Conservation (phyloP, 176 grass and related monocot genomes). For the Secale cereale region DNA sequence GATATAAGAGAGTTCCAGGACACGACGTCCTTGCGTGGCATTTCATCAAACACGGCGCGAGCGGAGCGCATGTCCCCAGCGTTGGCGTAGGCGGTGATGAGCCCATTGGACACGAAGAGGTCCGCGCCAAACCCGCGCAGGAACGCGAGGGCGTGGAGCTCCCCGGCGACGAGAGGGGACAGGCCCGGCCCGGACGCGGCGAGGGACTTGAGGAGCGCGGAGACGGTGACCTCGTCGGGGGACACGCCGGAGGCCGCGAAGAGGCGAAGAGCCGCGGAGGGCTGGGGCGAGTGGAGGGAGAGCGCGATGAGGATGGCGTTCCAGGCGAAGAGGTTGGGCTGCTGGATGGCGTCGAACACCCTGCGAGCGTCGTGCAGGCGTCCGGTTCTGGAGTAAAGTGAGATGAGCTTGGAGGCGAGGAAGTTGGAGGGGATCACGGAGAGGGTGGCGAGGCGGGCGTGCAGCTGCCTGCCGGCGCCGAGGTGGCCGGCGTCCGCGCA, state of each 20-base stretch:
- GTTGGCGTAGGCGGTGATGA: slow-evolving; percentile 39
- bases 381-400: slow-evolving; percentile 52
- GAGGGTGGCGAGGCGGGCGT: slow-evolving; percentile 43
- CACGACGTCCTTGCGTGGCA: slow-evolving; percentile 43
- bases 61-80: slow-evolving; percentile 32
- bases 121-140: slow-evolving; percentile 26
- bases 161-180: slow-evolving; percentile 22
- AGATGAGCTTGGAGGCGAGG: slow-evolving; percentile 71
- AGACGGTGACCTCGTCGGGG: slow-evolving; percentile 57
- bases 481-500: slow-evolving; percentile 46
- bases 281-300: slow-evolving; percentile 48
- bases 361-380: slow-evolving; percentile 44
- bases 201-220: slow-evolving; percentile 59
- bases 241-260: slow-evolving; percentile 43
- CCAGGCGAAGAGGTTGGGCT: slow-evolving; percentile 62
- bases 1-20: slow-evolving; percentile 69
- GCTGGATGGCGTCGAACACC: slow-evolving; percentile 59
- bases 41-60: slow-evolving; percentile 45
- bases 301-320: slow-evolving; percentile 71
- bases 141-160: slow-evolving; percentile 46
- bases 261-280: slow-evolving; percentile 36
- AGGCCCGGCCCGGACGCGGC: slow-evolving; percentile 28
- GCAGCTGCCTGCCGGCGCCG: slow-evolving; percentile 45
- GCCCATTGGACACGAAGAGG: slow-evolving; percentile 65
- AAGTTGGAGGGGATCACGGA: slow-evolving; percentile 59